Base-by-base conservation (phyloP, 768 basidiomycete species). In the Leccinum uliginosum region DNA sequence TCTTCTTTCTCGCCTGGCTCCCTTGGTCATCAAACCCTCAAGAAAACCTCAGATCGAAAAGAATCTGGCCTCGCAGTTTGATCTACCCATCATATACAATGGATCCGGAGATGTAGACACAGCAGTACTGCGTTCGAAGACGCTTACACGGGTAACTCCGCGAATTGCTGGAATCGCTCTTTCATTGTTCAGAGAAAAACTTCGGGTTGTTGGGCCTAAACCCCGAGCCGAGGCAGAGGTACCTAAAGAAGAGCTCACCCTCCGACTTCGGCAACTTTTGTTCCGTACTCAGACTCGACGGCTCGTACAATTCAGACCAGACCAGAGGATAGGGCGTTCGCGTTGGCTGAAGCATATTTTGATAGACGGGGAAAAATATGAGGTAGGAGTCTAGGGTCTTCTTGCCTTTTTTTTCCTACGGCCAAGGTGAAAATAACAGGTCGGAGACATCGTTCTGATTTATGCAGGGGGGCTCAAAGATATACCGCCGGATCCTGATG, bases 361-460 rank as follows among this genome's bases (percentile, higher is more conserved):
- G 5, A 73, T 87, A 47, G 79, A 82, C 44, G 71, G 67, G 0
- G 65, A 76, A 17, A 60, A 62, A 12, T 86, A 82, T 55, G 61
- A 71, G 60, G 82, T 83, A 57, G 45, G 73, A 66, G 35, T 21
- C 17, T 12, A 45, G 30, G 14, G 1, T 40, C 5, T 48, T 29
- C 29, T 40, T 14, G 43, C 46, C 2, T 15, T 32, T 45, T 21
- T 21, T 29, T 53, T 23, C 14, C 34, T 58, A 8, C 19, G 17
- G 21, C 60, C 26, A 62, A 61, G 34, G 4, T 24, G 56, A 19
- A n/a, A 11, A 34, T 6, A 48, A 8, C 56, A 91, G 88, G 64
- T 82, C 38, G 87, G 86, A 1, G 87, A 91, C 58, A 78, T 80
- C 34, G 74, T 89, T 2, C 55, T 89, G 5, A 71, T 85, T 17